phyloP scores from a whole-genome alignment of 1,284 basidiomycete genomes.

The Trametes polyzona region DNA sequence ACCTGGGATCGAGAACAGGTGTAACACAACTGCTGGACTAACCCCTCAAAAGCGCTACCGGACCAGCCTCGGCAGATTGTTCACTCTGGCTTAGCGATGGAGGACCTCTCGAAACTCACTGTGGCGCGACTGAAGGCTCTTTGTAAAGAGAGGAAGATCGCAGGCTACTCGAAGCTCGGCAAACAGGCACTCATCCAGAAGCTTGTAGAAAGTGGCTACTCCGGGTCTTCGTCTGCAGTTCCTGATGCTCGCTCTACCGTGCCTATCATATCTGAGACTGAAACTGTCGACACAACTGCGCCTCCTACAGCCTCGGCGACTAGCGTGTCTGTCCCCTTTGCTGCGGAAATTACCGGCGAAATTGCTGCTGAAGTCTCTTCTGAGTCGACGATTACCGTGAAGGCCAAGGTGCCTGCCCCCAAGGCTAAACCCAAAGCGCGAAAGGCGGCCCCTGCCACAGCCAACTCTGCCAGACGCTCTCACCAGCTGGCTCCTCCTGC shows the following conservation, averaged over 20 bases:
- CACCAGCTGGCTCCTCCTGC: not conserved
- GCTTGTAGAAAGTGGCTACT: conserved; percentile 35
- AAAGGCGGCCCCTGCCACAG: not conserved
- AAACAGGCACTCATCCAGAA: conserved; percentile 62
- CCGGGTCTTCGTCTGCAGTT: not conserved
- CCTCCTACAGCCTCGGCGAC: not conserved
- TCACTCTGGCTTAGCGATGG: no score
- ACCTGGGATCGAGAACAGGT: no score
- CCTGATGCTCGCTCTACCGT: not conserved
- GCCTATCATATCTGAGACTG: not conserved
- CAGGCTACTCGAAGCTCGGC: conserved; percentile 67
- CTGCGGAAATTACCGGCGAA: no score
- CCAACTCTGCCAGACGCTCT: not conserved
- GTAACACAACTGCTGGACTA: no score
- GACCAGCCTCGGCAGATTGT: no score
- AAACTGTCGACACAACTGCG: not conserved
- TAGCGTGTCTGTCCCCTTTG: not conserved
- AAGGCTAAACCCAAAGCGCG: conserved; percentile 1
- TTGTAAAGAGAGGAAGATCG: conserved; percentile 64
- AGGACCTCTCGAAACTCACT: conserved; percentile 46
- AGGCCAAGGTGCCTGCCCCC: not conserved
- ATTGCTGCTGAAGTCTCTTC: not conserved
- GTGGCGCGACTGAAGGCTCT: conserved; percentile 65
- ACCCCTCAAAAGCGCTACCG: no score
- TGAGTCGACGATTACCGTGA: not conserved